Percentiles rank a stretch among this genome's conserved stretches.
These are phyloP conservation scores for Trichosporon inkin DNA, from an alignment of 1,284 basidiomycete species.

Conservation along the genomic window DNA sequence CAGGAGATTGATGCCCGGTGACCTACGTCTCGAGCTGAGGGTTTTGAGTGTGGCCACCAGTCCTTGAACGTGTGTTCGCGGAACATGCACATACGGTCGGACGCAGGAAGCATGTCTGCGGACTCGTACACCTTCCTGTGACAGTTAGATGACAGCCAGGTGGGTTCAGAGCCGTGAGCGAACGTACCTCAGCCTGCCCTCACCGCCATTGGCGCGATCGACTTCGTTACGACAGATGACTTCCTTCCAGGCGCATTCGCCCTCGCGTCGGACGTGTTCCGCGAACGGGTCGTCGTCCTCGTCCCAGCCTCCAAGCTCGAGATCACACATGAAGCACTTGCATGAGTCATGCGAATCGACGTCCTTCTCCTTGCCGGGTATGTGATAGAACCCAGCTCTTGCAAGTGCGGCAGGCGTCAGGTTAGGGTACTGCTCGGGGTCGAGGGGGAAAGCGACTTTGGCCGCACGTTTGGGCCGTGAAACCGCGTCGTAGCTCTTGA, in stretches of 20 bases:
- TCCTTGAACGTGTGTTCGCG: conserved; percentile 64
- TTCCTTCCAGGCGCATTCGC: conserved; percentile 71
- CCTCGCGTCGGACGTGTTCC: conserved; percentile 62
- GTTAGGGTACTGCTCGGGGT: conserved; percentile 38
- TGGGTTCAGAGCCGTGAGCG: background rate
- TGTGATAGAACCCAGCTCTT: conserved; percentile 74
- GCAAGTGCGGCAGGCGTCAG: conserved; percentile 68
- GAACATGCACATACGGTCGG: conserved; percentile 63
- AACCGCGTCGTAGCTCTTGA: conserved; percentile 35
- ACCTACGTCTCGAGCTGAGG: conserved; percentile 64
- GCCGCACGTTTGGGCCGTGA: conserved; percentile 30
- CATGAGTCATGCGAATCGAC: conserved; percentile 32
- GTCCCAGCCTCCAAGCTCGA: conserved; percentile 73
- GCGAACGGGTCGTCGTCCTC: conserved; percentile 71
- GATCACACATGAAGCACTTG: conserved; percentile 69
- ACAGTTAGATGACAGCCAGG: background rate
- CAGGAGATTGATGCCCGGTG: background rate
- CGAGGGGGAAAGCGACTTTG: conserved; percentile 42
- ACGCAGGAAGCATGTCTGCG: conserved; percentile 60
- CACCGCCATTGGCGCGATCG: conserved; percentile 25
- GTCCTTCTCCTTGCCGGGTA: conserved; percentile 22
- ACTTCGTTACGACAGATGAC: conserved; percentile 63
- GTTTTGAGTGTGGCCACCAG: conserved; percentile 71
- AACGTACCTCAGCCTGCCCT: conserved; percentile 17
- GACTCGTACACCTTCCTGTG: conserved; percentile 58